Evolutionary conservation across 2,329 filamentous ascomycete genomes (phyloP), one percentile per base, ranked within the genome.

Genomic region (Calonectria crousiana): DNA sequence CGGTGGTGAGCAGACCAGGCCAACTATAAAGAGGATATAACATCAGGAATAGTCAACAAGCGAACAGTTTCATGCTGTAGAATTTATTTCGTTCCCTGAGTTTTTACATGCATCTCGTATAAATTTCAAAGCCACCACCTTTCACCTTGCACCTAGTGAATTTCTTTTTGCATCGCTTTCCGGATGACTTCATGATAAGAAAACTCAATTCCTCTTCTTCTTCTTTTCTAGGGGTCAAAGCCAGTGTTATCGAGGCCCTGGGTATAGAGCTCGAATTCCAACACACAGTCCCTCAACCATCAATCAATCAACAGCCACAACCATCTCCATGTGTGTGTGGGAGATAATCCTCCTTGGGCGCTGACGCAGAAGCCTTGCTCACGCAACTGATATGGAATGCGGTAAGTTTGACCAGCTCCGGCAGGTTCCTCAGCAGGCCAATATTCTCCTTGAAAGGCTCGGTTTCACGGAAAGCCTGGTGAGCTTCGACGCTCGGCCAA

Each of bases 401-500:
- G 2, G 44, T 64, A 38, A 81, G 41, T 70, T 81, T 81, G 0
- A 78, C 3, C 41, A 81, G 20, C 0, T 78, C 72, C 0, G 79
- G 79, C n/a, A 79, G 76, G 6, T 74, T 76, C 49, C 78, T 73
- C 23, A 83, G 10, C 23, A 82, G 4, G 0, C 75, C 71, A 30
- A 85, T 78, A n/a, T 80, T 80, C 10, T 84, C 78, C 74, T 84
- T 84, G 49, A 86, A 86, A 0, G 75, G 73, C 11, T 82, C 72
- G 8, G 81, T 84, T 38, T 85, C 82, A 2, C 83, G 78, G 72
- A 83, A 87, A 66, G 78, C 78, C 71, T 79, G 72, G 60, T 87
- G 86, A 34, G 83, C 82, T 47, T 86, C 83, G 1, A 85, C 75
- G 41, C 83, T 85, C 0, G 83, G 77, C 85, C 85, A 87, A 0